Evolutionary conservation across 306 rosid species (phyloP).

Genomic region (Prunus padus): DNA sequence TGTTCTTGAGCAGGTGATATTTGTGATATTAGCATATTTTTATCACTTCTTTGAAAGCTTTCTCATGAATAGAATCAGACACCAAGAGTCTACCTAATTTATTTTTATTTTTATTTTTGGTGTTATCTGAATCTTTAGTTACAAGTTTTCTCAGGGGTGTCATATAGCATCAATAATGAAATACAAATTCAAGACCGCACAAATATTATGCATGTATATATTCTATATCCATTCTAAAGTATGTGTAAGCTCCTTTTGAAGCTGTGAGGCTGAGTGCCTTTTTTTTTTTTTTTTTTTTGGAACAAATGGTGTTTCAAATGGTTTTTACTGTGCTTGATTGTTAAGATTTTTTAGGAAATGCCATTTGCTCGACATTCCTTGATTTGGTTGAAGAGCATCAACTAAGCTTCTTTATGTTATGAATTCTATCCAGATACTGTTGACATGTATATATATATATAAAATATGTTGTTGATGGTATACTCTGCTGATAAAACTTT

Average conservation of each 20-base stretch:
- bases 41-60: slow-evolving; percentile 11
- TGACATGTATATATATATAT: not conserved
- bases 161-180: too few relatives aligned
- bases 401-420: not conserved
- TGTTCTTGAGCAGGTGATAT: slow-evolving; percentile 92
- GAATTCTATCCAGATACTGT: not conserved
- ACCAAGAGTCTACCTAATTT: not conserved
- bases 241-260: not conserved
- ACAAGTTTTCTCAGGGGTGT: not conserved
- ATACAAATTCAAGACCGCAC: not conserved
- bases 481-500: not conserved
- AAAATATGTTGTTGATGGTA: not conserved
- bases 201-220: not conserved
- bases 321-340: not conserved
- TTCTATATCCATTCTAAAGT: not conserved
- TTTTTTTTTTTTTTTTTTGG: too few relatives aligned
- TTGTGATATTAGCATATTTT: slow-evolving; percentile 12
- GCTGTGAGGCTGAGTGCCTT: not conserved
- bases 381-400: slow-evolving; percentile 9
- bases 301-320: not conserved
- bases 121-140: not conserved
- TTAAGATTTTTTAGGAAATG: not conserved
- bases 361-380: not conserved
- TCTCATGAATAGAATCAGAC: not conserved
- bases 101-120: not conserved